Percentiles rank a stretch among this genome's conserved stretches.
Conservation (phyloP, 1,284 basidiomycete genomes). For the Caloboletus firmus region DNA sequence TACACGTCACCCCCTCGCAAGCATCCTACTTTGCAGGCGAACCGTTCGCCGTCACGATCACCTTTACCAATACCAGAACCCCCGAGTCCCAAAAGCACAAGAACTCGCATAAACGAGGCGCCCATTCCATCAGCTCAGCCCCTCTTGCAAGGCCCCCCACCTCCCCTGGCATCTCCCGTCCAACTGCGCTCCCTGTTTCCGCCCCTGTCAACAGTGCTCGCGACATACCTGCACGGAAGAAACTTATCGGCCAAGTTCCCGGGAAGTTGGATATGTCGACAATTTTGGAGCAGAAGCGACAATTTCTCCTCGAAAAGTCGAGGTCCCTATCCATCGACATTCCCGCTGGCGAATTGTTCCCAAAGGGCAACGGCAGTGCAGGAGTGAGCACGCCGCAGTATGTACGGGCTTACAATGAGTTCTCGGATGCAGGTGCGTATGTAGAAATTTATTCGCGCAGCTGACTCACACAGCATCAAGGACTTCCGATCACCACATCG, state of each 20-base stretch:
- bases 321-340: constrained; percentile 57
- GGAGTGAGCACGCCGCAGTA: constrained; percentile 20
- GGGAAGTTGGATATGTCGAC: constrained; percentile 25
- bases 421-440: constrained; percentile 24
- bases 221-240: constrained; percentile 28
- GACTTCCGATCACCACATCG: constrained; percentile 26
- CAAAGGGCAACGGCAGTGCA: background rate
- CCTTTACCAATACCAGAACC: constrained; percentile 80
- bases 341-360: constrained; percentile 43
- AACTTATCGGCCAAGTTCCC: constrained; percentile 30
- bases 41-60: constrained; percentile 78
- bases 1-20: constrained; percentile 74
- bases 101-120: constrained; percentile 60
- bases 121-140: constrained; percentile 74
- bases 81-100: constrained; percentile 43
- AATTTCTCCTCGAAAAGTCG: constrained; percentile 44
- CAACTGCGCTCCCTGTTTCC: constrained; percentile 32
- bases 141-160: constrained; percentile 74
- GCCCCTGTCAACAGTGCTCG: constrained; percentile 24
- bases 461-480: constrained; percentile 15
- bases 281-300: constrained; percentile 32
- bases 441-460: background rate
- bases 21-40: constrained; percentile 95
- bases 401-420: constrained; percentile 34
- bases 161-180: constrained; percentile 65